Evolutionary conservation across 345 rosid genomes (phyloP), one percentile per base, ranked within the genome.

Genomic region (Aquilaria yunnanensis): DNA sequence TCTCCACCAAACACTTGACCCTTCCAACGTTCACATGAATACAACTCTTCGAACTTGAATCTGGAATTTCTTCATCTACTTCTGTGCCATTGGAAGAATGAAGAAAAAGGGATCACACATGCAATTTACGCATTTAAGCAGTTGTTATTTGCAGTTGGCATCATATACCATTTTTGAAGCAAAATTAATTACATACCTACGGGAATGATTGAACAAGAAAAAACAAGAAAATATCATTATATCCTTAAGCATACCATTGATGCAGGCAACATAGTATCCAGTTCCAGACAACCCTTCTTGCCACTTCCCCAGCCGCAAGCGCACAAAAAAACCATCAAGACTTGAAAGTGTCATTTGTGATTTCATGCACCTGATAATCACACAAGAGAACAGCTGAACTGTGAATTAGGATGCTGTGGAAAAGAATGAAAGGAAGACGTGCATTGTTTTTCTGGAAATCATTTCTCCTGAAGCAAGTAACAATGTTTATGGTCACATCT

Each of bases 221-320:
- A 10, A 13, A 51, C 32, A 51, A 13, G 8, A 37, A 37, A 37
- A 37, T 37, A 37, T 37, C 43, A 37, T 0, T 2, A 37, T 37
- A 3, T 37, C 8, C 37, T 49, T 54, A 51, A 29, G 33, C 54
- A 45, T 83, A 88, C 97, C 97, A 61, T 75, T 77, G 62, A 94
- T 82, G 75, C 85, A 70, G 30, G 91, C 99, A 16, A 86, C 95
- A 51, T 75, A 55, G 67, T 90, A 94, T 46, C 90, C 87, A 2
- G 95, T 83, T 76, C 86, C 88, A 14, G 89, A 85, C 14, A 78
- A 66, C 58, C 84, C 95, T 61, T 79, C 85, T 61, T 81, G 80
- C 96, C 95, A 78, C 72, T 86, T 88, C 55, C 92, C 89, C 4
- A 94, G 78, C 60, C 96, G 81, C 80, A 90, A 71, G 37, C 97